A percentile compares a stretch with the other conserved stretches of the same genome.
Evolutionary conservation across 306 rosid species (phyloP).

Genomic region (Lathyrus aphaca): DNA sequence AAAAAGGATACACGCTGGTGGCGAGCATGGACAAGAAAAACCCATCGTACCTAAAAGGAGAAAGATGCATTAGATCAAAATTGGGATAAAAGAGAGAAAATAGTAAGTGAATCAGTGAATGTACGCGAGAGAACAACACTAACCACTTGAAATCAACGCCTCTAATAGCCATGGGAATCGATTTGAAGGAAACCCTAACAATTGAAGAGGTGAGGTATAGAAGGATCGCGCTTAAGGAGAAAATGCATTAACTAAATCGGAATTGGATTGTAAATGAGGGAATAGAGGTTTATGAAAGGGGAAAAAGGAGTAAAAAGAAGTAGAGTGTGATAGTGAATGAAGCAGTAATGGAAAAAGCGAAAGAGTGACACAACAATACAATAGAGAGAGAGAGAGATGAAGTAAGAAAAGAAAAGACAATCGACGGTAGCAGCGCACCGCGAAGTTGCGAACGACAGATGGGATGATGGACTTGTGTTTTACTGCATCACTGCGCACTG

Average conservation of each 20-base stretch:
- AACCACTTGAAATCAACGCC: constrained; percentile 98
- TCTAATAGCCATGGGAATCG: constrained; percentile 72
- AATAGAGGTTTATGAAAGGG: not conserved
- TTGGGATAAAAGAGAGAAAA: not conserved
- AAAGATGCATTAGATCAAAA: constrained; percentile 21
- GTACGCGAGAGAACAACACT: constrained; percentile 21
- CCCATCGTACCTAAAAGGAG: constrained; percentile 82
- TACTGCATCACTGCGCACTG: not conserved
- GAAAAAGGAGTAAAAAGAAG: too few relatives aligned
- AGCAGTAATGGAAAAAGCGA: not conserved
- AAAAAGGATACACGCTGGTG: constrained; percentile 93
- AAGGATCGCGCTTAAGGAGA: constrained; percentile 11
- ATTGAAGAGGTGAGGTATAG: constrained; percentile 26
- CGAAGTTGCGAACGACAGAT: constrained; percentile 9
- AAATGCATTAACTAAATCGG: constrained; percentile 43
- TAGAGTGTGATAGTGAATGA: constrained; percentile 8
- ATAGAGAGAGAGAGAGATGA: not conserved
- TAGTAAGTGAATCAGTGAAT: not conserved
- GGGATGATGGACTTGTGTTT: constrained; percentile 13
- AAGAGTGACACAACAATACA: not conserved
- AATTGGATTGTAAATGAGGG: constrained; percentile 7
- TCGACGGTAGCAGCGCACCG: constrained; percentile 25
- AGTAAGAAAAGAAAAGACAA: not conserved
- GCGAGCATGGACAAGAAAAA: constrained; percentile 99
- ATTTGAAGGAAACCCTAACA: constrained; percentile 46